These are phyloP conservation scores for Bacidia rubella DNA, from an alignment of 495 filamentous ascomycete species.

Conservation along the genomic window DNA sequence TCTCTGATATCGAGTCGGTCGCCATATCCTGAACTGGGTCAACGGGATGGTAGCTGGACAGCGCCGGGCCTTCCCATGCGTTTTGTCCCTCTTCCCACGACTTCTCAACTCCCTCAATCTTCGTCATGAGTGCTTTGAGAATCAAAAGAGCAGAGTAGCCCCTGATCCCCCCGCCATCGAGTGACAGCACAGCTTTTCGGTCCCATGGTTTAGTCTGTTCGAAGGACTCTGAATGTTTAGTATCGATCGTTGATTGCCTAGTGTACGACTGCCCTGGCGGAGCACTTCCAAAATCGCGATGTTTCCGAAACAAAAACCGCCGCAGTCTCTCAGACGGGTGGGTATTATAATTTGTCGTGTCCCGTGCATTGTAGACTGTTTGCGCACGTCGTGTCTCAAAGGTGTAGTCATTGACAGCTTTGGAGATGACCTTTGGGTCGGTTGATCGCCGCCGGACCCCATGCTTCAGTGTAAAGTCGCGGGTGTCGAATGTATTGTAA, in stretches of 20 bases:
- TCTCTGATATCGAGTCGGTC: too few relatives aligned
- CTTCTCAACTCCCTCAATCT: conserved; percentile 7
- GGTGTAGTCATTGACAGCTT: not conserved
- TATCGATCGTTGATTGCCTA: conserved; percentile 4
- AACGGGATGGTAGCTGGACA: conserved; percentile 16
- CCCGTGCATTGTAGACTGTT: not conserved
- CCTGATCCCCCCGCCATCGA: conserved; percentile 20
- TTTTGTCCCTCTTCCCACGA: not conserved
- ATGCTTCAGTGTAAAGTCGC: not conserved
- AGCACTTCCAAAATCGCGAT: not conserved
- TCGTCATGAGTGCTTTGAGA: conserved; percentile 16
- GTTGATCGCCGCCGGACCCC: not conserved
- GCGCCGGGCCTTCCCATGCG: conserved; percentile 10
- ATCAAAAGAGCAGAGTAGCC: conserved; percentile 20
- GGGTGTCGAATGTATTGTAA: not conserved
- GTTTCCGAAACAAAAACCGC: too few relatives aligned
- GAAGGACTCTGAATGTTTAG: conserved; percentile 10
- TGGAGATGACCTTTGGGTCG: not conserved
- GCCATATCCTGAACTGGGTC: not conserved
- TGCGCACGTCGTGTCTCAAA: not conserved
- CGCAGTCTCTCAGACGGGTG: too few relatives aligned
- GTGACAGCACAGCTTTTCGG: conserved; percentile 12
- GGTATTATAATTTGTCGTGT: too few relatives aligned
- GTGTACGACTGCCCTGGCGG: not conserved
- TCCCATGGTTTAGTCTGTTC: conserved; percentile 13